Evolutionary conservation across 208 protist species (phyloP), one percentile per base, ranked within the genome.

Genomic region (Leishmania guyanensis): DNA sequence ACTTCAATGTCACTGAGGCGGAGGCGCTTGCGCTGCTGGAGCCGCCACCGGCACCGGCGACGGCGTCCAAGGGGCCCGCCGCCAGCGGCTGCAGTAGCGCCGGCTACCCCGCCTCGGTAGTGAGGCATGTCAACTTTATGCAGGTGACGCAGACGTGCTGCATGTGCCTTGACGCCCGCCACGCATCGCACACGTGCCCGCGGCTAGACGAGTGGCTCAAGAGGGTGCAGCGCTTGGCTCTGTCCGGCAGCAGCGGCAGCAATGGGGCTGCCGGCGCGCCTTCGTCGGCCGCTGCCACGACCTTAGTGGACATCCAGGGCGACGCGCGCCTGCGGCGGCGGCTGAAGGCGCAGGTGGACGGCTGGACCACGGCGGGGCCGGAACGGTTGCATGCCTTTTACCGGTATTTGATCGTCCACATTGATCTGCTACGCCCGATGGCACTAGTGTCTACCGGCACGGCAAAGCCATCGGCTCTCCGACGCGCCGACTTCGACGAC

Each of bases 91-190:
- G 29, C 72, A 5, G 53, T 50, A 26, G 20, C 5, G 29, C 2
- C 65, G 39, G 48, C 66, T 6, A 26, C 71, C 4, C 33, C 62
- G 14, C 22, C 56, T 62, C 56, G 33, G 36, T 17, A 22, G 65
- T 39, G 65, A 26, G 65, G 68, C 29, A 56, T 0, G 72, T 92
- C 26, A 96, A 96, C 82, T 95, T 97, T 87, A 82, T 94, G 16
- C 94, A 97, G 82, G 92, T 97, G 50, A 93, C 92, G 29, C 79
- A 83, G 50, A 96, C 94, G 58, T 97, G 94, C 79, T 97, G 94
- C 83, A 96, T 97, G 88, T 97, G 94, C 81, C 86, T 97, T n/a
- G 94, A 97, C 69, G 87, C 90, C 48, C 87, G 82, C 10, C 94
- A 97, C 84, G 90, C 94, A 12, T 94, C 91, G 5, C 90, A 92